A percentile compares a stretch with the other conserved stretches of the same genome.
Evolutionary conservation across 441 rosid species (phyloP).

Genomic region (Raphanus hybrid): DNA sequence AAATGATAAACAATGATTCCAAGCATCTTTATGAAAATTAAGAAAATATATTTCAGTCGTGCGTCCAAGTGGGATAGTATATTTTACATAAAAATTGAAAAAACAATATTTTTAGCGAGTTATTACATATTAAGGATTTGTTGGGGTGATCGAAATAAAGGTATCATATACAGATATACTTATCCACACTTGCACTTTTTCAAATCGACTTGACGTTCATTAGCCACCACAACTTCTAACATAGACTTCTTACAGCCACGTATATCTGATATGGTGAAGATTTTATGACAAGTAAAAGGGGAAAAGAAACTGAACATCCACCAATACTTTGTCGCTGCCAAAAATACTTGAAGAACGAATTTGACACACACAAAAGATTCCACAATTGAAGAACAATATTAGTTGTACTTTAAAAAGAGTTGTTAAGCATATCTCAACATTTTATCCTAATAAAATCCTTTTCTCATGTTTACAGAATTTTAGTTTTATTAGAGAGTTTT

Average conservation of each 20-base stretch:
- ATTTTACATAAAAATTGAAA: neutral
- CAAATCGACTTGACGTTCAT: conserved; percentile 32
- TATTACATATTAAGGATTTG: conserved; percentile 21
- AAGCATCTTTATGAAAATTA: conserved; percentile 24
- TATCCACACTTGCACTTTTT: conserved; percentile 39
- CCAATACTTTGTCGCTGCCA: neutral
- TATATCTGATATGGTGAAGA: conserved; percentile 21
- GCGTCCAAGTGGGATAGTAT: conserved; percentile 32
- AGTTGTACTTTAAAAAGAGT: too few species aligned
- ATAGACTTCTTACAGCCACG: conserved; percentile 30
- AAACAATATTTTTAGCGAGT: neutral
- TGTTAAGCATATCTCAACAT: too few species aligned
- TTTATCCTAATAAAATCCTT: too few species aligned
- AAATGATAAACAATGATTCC: conserved; percentile 22
- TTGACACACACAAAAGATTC: too few species aligned
- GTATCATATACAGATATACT: conserved; percentile 2
- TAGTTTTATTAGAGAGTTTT: too few species aligned
- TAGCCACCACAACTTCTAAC: conserved; percentile 36
- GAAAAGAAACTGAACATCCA: neutral
- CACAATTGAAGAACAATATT: too few species aligned
- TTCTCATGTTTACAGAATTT: too few species aligned
- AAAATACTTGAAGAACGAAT: too few species aligned
- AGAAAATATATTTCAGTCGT: conserved; percentile 26
- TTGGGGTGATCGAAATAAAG: conserved; percentile 32
- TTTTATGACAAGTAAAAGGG: conserved; percentile 10